phyloP scores from a whole-genome alignment of 2,329 filamentous ascomycete species.

The Sarocladiaceae sp. region DNA sequence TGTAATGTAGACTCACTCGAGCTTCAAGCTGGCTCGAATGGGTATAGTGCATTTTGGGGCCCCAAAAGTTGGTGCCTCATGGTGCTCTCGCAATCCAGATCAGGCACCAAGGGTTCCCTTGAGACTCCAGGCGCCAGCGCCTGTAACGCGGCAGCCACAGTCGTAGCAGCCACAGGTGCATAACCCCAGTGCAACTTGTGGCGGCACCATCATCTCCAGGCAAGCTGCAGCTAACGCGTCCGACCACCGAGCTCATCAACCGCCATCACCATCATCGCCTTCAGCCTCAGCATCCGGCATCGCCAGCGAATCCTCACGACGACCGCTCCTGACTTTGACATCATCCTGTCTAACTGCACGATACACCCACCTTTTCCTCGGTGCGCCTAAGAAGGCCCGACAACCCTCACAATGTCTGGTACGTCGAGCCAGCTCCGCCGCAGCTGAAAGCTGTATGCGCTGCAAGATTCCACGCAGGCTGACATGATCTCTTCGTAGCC shows the following conservation, averaged over 20 bases:
- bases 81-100: too few species aligned
- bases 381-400: conserved; percentile 13
- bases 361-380: conserved; percentile 8
- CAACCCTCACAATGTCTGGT: conserved; percentile 46
- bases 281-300: conserved; percentile 2
- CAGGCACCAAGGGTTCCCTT: conserved; percentile 4
- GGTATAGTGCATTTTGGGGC: too few species aligned
- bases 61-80: conserved; percentile 1
- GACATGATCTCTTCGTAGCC: conserved; percentile 25
- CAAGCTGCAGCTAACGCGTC: conserved; percentile 44
- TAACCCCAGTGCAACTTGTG: too few species aligned
- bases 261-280: conserved; percentile 10
- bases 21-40: too few species aligned
- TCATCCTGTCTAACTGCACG: conserved; percentile 1
- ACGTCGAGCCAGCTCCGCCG: conserved; percentile 18
- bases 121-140: conserved; percentile 5
- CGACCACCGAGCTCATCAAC: conserved; percentile 19
- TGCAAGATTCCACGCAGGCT: conserved; percentile 18
- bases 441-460: conserved; percentile 12
- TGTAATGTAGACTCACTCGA: too few species aligned
- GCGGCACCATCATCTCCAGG: too few species aligned
- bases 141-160: conserved; percentile 9
- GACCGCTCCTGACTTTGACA: not conserved
- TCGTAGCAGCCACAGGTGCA: conserved; percentile 5
- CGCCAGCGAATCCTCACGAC: not conserved